A percentile compares a stretch with the other conserved stretches of the same genome.
Evolutionary conservation across 306 rosid species (phyloP).

Genomic region (Prunus mume): DNA sequence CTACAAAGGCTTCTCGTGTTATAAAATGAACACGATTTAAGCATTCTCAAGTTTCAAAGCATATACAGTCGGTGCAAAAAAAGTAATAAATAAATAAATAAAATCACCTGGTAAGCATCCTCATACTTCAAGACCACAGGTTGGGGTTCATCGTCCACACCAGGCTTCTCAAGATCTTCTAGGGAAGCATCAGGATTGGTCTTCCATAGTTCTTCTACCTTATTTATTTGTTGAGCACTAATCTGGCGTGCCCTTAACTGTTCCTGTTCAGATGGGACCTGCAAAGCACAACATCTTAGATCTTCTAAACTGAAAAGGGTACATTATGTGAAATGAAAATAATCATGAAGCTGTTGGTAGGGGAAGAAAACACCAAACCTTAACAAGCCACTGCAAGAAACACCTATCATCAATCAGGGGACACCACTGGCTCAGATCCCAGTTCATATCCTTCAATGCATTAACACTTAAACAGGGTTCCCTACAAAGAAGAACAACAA

Average conservation of each 20-base stretch:
- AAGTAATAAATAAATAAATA: background rate
- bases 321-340: background rate
- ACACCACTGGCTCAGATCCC: constrained; percentile 99
- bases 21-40: background rate
- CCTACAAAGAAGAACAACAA: constrained; percentile 96
- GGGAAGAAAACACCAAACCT: constrained; percentile 47
- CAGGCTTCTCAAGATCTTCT: constrained; percentile 99
- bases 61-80: constrained; percentile 15
- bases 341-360: constrained; percentile 7
- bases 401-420: constrained; percentile 99
- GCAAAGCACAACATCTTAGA: constrained; percentile 30
- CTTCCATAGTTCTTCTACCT: constrained; percentile 98
- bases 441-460: constrained; percentile 99
- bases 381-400: constrained; percentile 99
- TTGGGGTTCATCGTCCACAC: constrained; percentile 99
- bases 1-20: constrained; percentile 6
- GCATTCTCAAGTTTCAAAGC: background rate
- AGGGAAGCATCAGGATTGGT: constrained; percentile 98
- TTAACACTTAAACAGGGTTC: constrained; percentile 99
- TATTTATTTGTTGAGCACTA: constrained; percentile 98
- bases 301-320: background rate
- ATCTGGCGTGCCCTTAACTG: constrained; percentile 99
- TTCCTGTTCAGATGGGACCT: constrained; percentile 98
- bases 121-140: constrained; percentile 90
- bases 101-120: constrained; percentile 94